Conservation (phyloP, 805 yeast genomes). For the Ogataea pignaliae region DNA sequence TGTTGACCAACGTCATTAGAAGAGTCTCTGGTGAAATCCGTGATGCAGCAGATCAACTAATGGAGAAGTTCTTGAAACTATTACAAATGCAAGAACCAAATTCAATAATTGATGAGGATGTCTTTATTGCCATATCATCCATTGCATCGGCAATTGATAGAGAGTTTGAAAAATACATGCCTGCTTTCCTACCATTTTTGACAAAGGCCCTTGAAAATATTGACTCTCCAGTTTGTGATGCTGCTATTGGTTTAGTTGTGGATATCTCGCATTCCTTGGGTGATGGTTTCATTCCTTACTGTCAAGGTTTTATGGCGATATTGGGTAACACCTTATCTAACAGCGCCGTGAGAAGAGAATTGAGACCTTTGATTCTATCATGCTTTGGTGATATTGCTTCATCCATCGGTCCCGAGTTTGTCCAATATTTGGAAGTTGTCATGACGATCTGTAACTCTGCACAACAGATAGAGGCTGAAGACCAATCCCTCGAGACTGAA, state of each 20-base stretch:
- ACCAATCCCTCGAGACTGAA: conserved; percentile 63
- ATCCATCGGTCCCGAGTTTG: conserved; percentile 72
- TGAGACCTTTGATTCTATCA: conserved; percentile 83
- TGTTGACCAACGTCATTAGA: conserved; percentile 79
- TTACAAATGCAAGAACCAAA: conserved; percentile 56
- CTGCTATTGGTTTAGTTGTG: conserved; percentile 93
- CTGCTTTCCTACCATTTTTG: conserved; percentile 77
- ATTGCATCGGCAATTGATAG: conserved; percentile 77
- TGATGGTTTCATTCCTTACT: conserved; percentile 63
- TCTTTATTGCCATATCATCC: conserved; percentile 87
- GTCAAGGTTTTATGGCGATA: conserved; percentile 76
- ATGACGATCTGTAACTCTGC: conserved; percentile 73
- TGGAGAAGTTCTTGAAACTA: conserved; percentile 76
- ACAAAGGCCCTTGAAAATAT: conserved; percentile 74
- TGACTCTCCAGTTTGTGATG: conserved; percentile 76
- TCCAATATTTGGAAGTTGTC: conserved; percentile 72
- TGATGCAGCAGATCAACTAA: conserved; percentile 74
- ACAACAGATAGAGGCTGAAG: conserved; percentile 58
- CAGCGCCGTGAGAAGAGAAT: conserved; percentile 66
- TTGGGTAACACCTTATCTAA: conserved; percentile 70
- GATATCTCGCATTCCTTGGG: conserved; percentile 91
- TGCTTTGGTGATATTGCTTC: conserved; percentile 96
- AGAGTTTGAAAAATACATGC: conserved; percentile 71
- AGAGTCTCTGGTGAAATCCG: conserved; percentile 65
- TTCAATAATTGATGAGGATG: conserved; percentile 83